phyloP scores from a whole-genome alignment of 768 basidiomycete genomes.

The Collybiopsis luxurians region DNA sequence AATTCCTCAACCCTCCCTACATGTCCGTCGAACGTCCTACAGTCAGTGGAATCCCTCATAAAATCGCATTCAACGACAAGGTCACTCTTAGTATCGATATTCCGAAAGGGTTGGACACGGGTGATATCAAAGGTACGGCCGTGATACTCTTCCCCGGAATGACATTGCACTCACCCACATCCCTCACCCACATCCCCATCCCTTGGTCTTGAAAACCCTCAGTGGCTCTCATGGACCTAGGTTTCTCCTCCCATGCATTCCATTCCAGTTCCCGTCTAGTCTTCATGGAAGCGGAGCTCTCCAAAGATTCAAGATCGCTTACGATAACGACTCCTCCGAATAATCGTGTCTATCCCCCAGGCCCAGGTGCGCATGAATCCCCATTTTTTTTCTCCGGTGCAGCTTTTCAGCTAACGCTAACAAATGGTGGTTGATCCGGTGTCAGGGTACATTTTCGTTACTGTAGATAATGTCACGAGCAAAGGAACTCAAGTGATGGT shows the following conservation, averaged over 20 bases:
- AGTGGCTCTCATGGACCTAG: constrained; percentile 34
- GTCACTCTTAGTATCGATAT: constrained; percentile 31
- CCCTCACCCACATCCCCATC: no score
- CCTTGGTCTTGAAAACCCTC: no score
- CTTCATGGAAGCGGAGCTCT: constrained; percentile 27
- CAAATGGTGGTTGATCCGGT: no score
- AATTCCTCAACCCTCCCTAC: constrained; percentile 31
- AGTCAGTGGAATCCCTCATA: constrained; percentile 21
- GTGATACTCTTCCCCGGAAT: no score
- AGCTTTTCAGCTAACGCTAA: no score
- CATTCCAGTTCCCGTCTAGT: constrained; percentile 32
- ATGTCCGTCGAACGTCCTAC: constrained; percentile 20
- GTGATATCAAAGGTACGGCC: constrained; percentile 16
- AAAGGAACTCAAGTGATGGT: constrained; percentile 14
- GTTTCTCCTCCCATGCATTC: constrained; percentile 34
- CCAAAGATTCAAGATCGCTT: constrained; percentile 23
- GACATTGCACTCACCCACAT: no score
- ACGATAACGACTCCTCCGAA: constrained; percentile 33
- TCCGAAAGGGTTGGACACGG: constrained; percentile 15
- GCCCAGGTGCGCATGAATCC: constrained; percentile 18
- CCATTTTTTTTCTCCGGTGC: no score
- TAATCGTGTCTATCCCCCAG: constrained; percentile 31
- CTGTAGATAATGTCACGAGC: constrained; percentile 15
- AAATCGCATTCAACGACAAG: constrained; percentile 27
- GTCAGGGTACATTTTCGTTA: constrained; percentile 10